Evolutionary conservation across 306 rosid species (phyloP).

Genomic region (Vigna radiata): DNA sequence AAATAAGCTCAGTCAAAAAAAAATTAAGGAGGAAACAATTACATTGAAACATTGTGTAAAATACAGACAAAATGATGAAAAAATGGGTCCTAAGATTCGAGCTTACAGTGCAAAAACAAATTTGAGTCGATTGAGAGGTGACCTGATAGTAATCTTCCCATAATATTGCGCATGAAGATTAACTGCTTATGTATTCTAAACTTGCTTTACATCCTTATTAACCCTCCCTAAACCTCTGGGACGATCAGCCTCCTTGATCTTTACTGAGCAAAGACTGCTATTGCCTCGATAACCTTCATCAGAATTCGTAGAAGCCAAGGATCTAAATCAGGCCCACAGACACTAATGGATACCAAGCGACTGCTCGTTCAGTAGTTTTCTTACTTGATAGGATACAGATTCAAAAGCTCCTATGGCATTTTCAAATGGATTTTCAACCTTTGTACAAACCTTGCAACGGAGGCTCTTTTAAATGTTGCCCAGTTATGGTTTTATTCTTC

Average conservation of each 20-base stretch:
- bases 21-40: no score
- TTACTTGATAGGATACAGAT: background rate
- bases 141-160: background rate
- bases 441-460: background rate
- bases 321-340: slow-evolving; percentile 20
- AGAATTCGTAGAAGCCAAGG: slow-evolving; percentile 48
- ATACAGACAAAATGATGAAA: no score
- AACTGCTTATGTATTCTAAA: no score
- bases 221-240: background rate
- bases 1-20: background rate
- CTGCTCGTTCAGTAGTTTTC: background rate
- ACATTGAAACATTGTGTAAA: no score
- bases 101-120: background rate
- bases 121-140: background rate
- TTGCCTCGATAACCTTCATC: slow-evolving; percentile 30
- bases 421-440: background rate
- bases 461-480: background rate
- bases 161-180: background rate
- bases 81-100: no score
- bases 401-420: background rate
- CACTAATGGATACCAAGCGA: background rate
- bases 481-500: background rate
- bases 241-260: slow-evolving; percentile 18
- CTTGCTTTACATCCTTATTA: background rate
- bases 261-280: slow-evolving; percentile 27